These are phyloP conservation scores for Rhodamnia rubescens DNA, from an alignment of 345 rosid species.

Conservation along the genomic window DNA sequence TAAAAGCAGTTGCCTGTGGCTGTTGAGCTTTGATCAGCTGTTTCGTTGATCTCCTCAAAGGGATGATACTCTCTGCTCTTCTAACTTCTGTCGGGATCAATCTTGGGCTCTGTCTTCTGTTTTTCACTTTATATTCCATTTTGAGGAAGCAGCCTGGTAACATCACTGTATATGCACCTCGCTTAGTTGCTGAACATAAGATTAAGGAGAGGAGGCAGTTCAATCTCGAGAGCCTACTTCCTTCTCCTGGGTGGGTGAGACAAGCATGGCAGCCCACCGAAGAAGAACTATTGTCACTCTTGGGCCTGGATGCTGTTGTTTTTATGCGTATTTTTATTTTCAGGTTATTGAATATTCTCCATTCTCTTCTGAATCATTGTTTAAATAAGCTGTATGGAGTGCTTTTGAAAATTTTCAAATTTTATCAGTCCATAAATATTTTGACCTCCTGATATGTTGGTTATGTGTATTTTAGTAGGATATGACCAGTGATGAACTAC, in stretches of 20 bases:
- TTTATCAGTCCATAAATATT: background rate
- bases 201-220: conserved; percentile 19
- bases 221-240: conserved; percentile 56
- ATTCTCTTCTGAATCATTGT: background rate
- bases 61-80: conserved; percentile 77
- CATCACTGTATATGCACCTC: conserved; percentile 53
- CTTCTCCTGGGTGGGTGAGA: conserved; percentile 79
- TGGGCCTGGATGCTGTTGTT: conserved; percentile 78
- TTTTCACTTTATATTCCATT: conserved; percentile 71
- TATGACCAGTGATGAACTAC: background rate
- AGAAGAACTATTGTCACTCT: conserved; percentile 41
- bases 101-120: conserved; percentile 71
- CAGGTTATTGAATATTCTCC: conserved; percentile 25
- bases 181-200: conserved; percentile 29
- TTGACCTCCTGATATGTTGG: background rate
- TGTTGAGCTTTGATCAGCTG: background rate
- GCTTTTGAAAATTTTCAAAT: background rate
- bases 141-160: conserved; percentile 71
- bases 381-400: background rate
- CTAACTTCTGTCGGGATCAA: conserved; percentile 94
- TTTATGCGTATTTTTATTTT: conserved; percentile 57
- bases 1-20: background rate
- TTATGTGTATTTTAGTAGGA: background rate
- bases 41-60: background rate
- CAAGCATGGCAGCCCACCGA: conserved; percentile 62